phyloP scores from a whole-genome alignment of 2,329 filamentous ascomycete genomes.

The Lachnum nothofagi region DNA sequence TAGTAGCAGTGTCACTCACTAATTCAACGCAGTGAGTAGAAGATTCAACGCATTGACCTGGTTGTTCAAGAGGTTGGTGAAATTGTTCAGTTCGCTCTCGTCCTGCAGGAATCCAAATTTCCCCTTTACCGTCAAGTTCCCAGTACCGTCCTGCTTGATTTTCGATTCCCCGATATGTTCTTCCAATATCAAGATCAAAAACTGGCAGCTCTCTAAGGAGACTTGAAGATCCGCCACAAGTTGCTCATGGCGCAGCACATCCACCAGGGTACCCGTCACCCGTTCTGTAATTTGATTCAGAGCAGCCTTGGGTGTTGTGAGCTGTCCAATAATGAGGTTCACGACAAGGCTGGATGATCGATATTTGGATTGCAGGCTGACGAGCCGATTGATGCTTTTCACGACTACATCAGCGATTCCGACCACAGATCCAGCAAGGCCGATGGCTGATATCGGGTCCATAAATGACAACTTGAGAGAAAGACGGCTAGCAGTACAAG shows the following conservation, averaged over 20 bases:
- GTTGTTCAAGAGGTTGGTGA: conserved; percentile 5
- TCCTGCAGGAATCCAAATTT: conserved; percentile 6
- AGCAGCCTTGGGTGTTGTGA: conserved; percentile 7
- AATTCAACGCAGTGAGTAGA: conserved; percentile 5
- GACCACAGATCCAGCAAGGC: conserved; percentile 1
- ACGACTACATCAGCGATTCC: conserved; percentile 5
- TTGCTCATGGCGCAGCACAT: conserved; percentile 1
- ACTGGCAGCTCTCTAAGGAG: conserved; percentile 2
- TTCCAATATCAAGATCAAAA: conserved; percentile 6
- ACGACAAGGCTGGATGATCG: conserved; percentile 4
- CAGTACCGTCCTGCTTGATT: background rate
- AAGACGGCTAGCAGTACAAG: too few relatives aligned
- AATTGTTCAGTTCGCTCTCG: conserved; percentile 3
- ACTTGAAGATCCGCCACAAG: conserved; percentile 3
- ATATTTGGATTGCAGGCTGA: conserved; percentile 7
- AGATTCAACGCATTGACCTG: conserved; percentile 10
- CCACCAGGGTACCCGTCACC: background rate
- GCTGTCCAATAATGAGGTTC: conserved; percentile 6
- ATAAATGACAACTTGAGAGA: too few relatives aligned
- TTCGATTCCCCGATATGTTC: conserved; percentile 3
- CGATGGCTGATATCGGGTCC: conserved; percentile 6
- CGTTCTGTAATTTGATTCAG: conserved; percentile 3
- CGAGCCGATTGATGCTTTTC: background rate
- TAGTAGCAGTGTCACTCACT: conserved; percentile 1
- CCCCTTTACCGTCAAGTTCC: background rate